Base-by-base conservation (phyloP, 805 yeast genomes). In the Zygoascus biomembranicola region DNA sequence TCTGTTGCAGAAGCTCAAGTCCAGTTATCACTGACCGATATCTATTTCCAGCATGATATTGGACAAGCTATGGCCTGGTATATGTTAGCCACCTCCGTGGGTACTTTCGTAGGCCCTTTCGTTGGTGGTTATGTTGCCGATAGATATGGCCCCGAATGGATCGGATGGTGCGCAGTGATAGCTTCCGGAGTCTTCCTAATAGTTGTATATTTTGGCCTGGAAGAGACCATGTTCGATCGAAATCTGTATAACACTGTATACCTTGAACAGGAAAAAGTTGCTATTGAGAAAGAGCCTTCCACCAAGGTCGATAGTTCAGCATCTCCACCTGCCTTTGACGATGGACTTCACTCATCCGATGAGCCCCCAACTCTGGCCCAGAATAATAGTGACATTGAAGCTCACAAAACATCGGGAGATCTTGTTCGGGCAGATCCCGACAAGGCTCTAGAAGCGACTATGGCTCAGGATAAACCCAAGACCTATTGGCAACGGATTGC, bases 31-130 rank as follows among this genome's bases (percentile, higher is more conserved):
- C 60, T 78, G 19, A 73, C 88, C 2, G 95, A 88, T 66, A 78
- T 86, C 66, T 87, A 79, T 64, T 87, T 76, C 69, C 85, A 82
- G 59, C 95, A 87, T 66, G 89, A 87, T 63, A 72, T 85, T 14
- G 88, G 90, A 51, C 73, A 82, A 28, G 81, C 79, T 6, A 73
- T 87, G 64, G 87, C 94, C 0, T 73, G 81, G n/a, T 87, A 86
- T 68, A 85, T 86, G 54, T 61, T 87, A 71, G 83, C 89, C 19
- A 84, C 89, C 1, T 82, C 90, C 32, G 78, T 83, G 8, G 95
- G 95, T 52, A 84, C 94, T 0, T 87, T 81, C 62, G 68, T 87
- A 55, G 92, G 94, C 1, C 95, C 95, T 1, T 69, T 87, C 53
- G 75, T 86, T 57, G 90, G 89, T 20, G 89, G 90, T 19, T 80